Evolutionary conservation across 2,329 filamentous ascomycete genomes (phyloP), one percentile per base, ranked within the genome.

Genomic region (Fusarium fujikuroi): DNA sequence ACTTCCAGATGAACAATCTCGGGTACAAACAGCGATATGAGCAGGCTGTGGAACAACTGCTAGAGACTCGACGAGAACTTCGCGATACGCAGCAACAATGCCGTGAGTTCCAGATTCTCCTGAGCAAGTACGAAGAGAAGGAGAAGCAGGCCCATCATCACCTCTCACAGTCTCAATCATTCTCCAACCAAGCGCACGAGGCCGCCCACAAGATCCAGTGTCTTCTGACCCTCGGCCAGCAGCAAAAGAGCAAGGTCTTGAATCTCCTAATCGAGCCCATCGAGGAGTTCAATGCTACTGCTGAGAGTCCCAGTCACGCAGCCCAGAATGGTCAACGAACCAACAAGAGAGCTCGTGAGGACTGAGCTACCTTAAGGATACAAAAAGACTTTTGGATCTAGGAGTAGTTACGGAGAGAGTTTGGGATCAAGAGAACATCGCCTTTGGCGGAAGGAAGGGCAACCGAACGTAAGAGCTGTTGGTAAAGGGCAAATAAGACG

Each of bases 191-290:
- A 4, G 21, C 46, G 28, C 28, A n/a, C 28, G 3, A 4, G 4
- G 46, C 19, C 28, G 14, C 10, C 4, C 8, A 6, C 3, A 7
- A 30, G 28, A 8, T 1, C 9, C 46, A 30, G 7, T 4, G 14
- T 32, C 21, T n/a, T 32, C 28, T 32, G 7, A 3, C 3, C 3
- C 18, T 32, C 32, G 11, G 28, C 21, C 30, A 50, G 47, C 47
- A 34, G 16, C 30, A 50, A 11, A 23, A 3, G 4, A 2, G n/a
- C 2, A 11, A 3, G 3, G 4, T 9, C 2, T 19, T 23, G 8
- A 34, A 4, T 1, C 30, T 50, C 8, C 3, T 50, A 5, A 23
- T 0, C 5, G 21, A 9, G 0, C 21, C 47, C 0, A 34, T 50
- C 30, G 30, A 23, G 0, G 47, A 50, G 47, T 34, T 50, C 30